Percentiles rank a stretch among this genome's conserved stretches.
These are phyloP conservation scores for Tylopilus rubrobrunneus DNA, from an alignment of 768 basidiomycete genomes.

Conservation along the genomic window DNA sequence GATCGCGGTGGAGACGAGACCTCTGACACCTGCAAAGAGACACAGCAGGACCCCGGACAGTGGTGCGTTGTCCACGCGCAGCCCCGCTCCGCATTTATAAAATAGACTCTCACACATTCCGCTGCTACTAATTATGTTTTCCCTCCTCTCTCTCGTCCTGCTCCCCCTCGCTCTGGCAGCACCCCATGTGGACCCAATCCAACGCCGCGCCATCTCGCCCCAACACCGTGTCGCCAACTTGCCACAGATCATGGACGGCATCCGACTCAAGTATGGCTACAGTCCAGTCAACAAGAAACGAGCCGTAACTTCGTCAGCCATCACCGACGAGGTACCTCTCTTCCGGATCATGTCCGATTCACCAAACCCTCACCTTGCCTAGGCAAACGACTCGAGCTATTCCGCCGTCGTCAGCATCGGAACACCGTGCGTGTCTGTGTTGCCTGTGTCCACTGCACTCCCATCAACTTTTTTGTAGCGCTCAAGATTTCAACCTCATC, in stretches of 20 bases:
- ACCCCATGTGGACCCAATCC: constrained; percentile 36
- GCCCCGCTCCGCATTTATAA: neutral
- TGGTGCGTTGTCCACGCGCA: neutral
- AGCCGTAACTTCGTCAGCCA: constrained; percentile 31
- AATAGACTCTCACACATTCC: neutral
- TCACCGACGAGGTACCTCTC: constrained; percentile 51
- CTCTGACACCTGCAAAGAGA: neutral
- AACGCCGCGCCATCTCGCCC: constrained; percentile 30
- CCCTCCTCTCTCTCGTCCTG: constrained; percentile 29
- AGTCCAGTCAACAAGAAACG: constrained; percentile 13
- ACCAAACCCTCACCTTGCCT: neutral
- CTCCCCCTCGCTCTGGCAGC: constrained; percentile 29
- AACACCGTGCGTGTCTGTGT: constrained; percentile 52
- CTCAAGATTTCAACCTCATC: constrained; percentile 72
- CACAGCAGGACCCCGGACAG: neutral
- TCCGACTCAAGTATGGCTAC: constrained; percentile 51
- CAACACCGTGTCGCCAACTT: constrained; percentile 32
- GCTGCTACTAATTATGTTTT: constrained; percentile 1
- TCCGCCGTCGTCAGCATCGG: constrained; percentile 53
- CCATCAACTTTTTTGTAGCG: constrained; percentile 28
- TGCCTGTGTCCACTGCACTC: neutral
- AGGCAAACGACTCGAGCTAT: constrained; percentile 58
- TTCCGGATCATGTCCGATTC: too few species aligned
- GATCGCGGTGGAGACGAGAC: neutral
- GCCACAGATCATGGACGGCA: constrained; percentile 36